Base-by-base conservation (phyloP, 1,284 basidiomycete species). In the Leccinum solheimii region DNA sequence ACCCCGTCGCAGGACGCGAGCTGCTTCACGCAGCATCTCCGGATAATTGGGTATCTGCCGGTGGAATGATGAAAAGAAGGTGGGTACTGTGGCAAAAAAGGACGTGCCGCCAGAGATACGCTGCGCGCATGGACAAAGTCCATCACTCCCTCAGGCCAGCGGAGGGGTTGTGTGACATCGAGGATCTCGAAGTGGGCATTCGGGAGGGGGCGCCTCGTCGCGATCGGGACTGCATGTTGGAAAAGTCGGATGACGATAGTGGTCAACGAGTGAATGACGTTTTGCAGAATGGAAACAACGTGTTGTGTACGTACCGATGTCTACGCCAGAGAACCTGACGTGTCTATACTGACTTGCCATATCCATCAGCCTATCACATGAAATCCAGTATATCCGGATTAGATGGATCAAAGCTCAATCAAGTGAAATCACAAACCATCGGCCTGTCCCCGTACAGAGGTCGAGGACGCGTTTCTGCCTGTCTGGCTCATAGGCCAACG, bases 361-460 rank as follows among this genome's bases (percentile, higher is more conserved):
- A 65, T 90, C 86, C 70, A 87, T 79, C 5, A 85, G 78, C 90
- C 90, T 92, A 71, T 64, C 56, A 62, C 62, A 62, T 45, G 27
- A 54, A 49, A 45, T 50, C 49, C 55, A 58, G 14, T 23, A 56
- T 56, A 55, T 21, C 10, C n/a, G 59, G 58, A 68, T 67, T 61
- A 68, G 59, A 66, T 66, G 69, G 62, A 69, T 68, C 63, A 69
- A 64, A 61, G 56, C 55, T 40, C 48, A 62, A 65, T 61, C 59
- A 40, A 43, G 58, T 43, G 32, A 45, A 55, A 55, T 68, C 59
- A 74, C 81, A 64, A 67, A 90, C 90, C 90, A 92, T 75, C 73
- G 76, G 11, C 90, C 90, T 19, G 80, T 88, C 13, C 90, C 90
- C 16, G 86, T 88, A 61, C 90, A 85, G 32, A 91, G 68, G 72